A percentile compares a stretch with the other conserved stretches of the same genome.
These are phyloP conservation scores for Iodosphaeria phyllophila DNA, from an alignment of 2,329 filamentous ascomycete genomes.

Conservation along the genomic window DNA sequence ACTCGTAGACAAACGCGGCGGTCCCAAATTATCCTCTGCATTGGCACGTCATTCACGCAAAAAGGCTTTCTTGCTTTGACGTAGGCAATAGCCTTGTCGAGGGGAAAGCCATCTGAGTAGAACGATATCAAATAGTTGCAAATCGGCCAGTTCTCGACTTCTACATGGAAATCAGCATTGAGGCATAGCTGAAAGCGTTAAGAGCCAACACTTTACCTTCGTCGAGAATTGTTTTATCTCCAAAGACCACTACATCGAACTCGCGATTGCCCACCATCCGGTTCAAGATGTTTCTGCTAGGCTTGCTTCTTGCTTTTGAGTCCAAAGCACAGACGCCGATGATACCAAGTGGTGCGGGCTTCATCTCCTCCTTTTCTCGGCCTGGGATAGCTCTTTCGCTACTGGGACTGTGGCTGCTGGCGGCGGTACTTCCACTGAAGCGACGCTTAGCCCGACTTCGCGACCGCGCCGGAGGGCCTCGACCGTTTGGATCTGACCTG, in stretches of 20 bases:
- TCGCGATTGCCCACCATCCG: slow-evolving; percentile 76
- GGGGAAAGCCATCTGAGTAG: slow-evolving; percentile 91
- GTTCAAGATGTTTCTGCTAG: slow-evolving; percentile 89
- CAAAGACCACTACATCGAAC: slow-evolving; percentile 95
- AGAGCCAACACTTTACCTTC: slow-evolving; percentile 38
- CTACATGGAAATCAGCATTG: slow-evolving; percentile 17
- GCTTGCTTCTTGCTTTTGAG: slow-evolving; percentile 90
- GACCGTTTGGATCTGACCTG: slow-evolving; percentile 16
- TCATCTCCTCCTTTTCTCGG: slow-evolving; percentile 39
- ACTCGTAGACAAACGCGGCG: slow-evolving; percentile 75
- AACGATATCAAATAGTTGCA: slow-evolving; percentile 92
- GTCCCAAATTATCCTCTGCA: slow-evolving; percentile 97
- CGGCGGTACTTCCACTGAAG: slow-evolving; percentile 65
- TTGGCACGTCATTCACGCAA: slow-evolving; percentile 90
- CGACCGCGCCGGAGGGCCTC: slow-evolving; percentile 32
- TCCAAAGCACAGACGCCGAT: slow-evolving; percentile 95
- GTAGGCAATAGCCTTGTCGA: slow-evolving; percentile 95
- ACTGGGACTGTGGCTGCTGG: slow-evolving; percentile 64
- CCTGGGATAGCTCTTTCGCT: slow-evolving; percentile 41
- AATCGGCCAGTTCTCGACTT: slow-evolving; percentile 17
- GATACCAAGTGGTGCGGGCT: slow-evolving; percentile 40
- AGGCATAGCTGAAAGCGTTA: not conserved
- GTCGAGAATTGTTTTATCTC: slow-evolving; percentile 95
- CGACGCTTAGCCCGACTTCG: slow-evolving; percentile 54
- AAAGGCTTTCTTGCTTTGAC: slow-evolving; percentile 86